phyloP scores from a whole-genome alignment of 352 stramenopile species.

The Phytopythium cucurbitacearum region DNA sequence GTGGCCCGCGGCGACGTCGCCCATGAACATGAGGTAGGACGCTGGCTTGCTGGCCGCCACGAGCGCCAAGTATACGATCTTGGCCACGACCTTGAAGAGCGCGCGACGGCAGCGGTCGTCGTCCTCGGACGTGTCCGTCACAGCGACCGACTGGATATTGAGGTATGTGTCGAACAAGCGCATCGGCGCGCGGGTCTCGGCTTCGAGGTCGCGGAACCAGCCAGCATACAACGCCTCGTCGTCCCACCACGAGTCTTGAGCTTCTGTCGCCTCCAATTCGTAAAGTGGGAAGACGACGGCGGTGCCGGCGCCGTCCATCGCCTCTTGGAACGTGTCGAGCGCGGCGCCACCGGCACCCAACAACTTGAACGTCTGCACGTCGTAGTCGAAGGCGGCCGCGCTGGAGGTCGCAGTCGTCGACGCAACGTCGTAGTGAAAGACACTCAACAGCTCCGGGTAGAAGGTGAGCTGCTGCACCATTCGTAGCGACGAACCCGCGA shows the following conservation, averaged over 20 bases:
- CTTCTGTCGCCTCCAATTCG: conserved; percentile 9
- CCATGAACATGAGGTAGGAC: conserved; percentile 50
- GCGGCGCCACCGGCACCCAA: conserved; percentile 25
- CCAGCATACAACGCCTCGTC: conserved; percentile 22
- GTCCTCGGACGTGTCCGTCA: conserved; percentile 16
- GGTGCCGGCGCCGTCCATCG: conserved; percentile 17
- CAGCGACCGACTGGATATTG: conserved; percentile 7
- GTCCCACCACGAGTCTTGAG: conserved; percentile 22
- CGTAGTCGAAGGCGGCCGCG: not conserved
- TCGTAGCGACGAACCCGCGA: conserved; percentile 29
- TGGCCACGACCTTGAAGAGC: conserved; percentile 40
- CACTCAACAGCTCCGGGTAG: conserved; percentile 29
- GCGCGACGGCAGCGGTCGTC: conserved; percentile 29
- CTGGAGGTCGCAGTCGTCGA: conserved; percentile 3
- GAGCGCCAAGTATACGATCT: conserved; percentile 32
- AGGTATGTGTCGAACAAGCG: conserved; percentile 20
- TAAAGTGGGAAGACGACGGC: conserved; percentile 23
- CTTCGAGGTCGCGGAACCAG: conserved; percentile 28
- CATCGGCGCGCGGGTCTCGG: conserved; percentile 16
- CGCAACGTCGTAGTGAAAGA: conserved; percentile 4
- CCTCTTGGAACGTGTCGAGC: conserved; percentile 34
- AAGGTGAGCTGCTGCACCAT: conserved; percentile 37
- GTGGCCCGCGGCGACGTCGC: conserved; percentile 22
- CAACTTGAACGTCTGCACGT: conserved; percentile 34
- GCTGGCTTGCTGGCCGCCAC: conserved; percentile 24